Conservation (phyloP, 768 basidiomycete species). For the Lentinula sp. region DNA sequence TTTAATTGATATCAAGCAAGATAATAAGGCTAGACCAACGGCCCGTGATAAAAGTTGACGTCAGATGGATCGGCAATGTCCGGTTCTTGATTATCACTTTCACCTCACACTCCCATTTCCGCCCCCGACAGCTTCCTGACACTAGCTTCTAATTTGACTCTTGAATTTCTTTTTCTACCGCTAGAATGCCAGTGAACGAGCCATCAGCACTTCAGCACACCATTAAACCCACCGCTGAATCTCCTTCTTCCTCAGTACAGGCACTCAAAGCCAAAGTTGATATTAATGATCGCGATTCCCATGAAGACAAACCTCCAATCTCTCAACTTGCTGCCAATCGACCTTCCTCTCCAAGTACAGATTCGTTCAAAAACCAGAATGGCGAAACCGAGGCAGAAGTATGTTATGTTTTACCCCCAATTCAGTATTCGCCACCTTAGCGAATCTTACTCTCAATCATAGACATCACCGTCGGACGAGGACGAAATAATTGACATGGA, state of each 20-base stretch:
- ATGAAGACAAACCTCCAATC: background rate
- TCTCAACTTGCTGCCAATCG: background rate
- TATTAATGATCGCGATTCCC: background rate
- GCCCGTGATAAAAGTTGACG: background rate
- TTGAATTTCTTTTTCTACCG: background rate
- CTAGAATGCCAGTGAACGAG: background rate
- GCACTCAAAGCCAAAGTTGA: background rate
- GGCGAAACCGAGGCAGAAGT: background rate
- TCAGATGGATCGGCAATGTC: background rate
- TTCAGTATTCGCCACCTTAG: background rate
- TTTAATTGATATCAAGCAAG: too few species aligned
- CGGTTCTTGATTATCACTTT: slow-evolving; percentile 1
- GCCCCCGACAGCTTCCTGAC: background rate
- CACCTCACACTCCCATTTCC: background rate
- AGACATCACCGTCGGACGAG: background rate
- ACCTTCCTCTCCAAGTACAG: background rate
- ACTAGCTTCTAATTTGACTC: background rate
- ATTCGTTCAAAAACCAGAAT: background rate
- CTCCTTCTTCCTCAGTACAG: background rate
- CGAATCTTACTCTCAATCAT: background rate
- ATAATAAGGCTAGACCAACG: too few species aligned
- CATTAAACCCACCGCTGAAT: background rate
- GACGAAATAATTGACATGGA: slow-evolving; percentile 64
- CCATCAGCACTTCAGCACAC: background rate
- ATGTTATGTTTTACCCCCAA: background rate